Conservation (phyloP, 148 eudicot genomes). For the Chenopodium berlandieri region DNA sequence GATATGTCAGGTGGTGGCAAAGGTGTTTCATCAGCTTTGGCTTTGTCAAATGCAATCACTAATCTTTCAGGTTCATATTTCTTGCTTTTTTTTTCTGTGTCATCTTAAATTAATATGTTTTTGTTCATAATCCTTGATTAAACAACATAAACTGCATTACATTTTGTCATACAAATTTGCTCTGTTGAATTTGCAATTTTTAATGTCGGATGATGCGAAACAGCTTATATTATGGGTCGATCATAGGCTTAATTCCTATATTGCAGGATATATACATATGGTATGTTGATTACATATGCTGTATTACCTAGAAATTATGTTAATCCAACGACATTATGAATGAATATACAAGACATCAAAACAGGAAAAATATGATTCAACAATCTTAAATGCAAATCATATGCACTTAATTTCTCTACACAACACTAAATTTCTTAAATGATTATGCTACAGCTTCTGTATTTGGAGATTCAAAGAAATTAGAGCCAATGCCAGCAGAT, state of each 20-base stretch:
- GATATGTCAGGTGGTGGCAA: constrained; percentile 84
- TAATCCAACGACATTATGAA: too few relatives aligned
- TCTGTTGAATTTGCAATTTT: neutral
- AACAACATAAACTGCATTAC: too few relatives aligned
- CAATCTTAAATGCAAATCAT: too few relatives aligned
- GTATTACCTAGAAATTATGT: too few relatives aligned
- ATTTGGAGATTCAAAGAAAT: constrained; percentile 64
- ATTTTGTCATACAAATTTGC: neutral
- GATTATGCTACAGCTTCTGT: constrained; percentile 58
- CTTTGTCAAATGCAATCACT: constrained; percentile 78
- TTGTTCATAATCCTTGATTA: neutral
- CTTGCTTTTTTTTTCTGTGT: neutral
- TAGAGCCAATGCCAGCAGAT: constrained; percentile 76
- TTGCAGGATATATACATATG: too few relatives aligned
- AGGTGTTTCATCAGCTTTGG: constrained; percentile 82
- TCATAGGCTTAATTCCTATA: neutral
- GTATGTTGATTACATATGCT: too few relatives aligned
- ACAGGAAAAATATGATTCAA: too few relatives aligned
- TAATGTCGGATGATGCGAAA: neutral
- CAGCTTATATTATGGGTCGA: too few relatives aligned
- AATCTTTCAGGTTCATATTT: constrained; percentile 55
- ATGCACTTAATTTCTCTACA: neutral
- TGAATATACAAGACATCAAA: too few relatives aligned
- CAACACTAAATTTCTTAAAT: neutral
- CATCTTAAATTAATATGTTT: neutral